phyloP scores from a whole-genome alignment of 2,329 filamentous ascomycete species.

The Teratosphaeria nubilosa region DNA sequence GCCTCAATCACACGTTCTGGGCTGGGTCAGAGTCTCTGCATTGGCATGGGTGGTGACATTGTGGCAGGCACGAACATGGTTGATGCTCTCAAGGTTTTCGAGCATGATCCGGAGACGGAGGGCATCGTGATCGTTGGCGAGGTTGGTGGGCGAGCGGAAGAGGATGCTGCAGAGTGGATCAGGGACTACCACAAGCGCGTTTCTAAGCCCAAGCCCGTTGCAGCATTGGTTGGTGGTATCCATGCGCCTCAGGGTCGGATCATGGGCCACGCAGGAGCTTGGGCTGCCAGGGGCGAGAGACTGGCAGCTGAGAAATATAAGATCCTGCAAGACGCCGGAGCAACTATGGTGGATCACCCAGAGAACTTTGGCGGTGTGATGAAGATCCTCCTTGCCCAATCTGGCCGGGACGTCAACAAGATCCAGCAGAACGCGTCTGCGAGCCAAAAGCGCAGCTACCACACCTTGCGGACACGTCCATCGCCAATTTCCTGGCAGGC shows the following conservation, averaged over 20 bases:
- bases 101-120: conserved; percentile 56
- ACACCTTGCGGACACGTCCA: conserved; percentile 23
- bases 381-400: conserved; percentile 47
- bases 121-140: conserved; percentile 65
- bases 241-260: conserved; percentile 53
- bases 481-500: conserved; percentile 6
- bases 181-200: conserved; percentile 48
- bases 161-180: conserved; percentile 67
- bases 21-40: conserved; percentile 64
- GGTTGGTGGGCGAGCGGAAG: conserved; percentile 58
- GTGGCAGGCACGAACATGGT: conserved; percentile 64
- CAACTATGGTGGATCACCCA: conserved; percentile 63
- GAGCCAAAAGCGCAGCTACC: conserved; percentile 40
- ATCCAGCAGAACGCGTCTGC: conserved; percentile 25
- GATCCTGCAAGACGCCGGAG: conserved; percentile 56
- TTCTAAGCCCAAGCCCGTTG: conserved; percentile 62
- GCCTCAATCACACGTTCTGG: conserved; percentile 64
- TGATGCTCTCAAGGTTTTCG: conserved; percentile 58
- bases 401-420: conserved; percentile 31
- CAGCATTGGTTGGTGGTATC: conserved; percentile 59
- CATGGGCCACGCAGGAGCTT: conserved; percentile 75
- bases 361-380: conserved; percentile 63
- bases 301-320: conserved; percentile 55
- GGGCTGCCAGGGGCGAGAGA: conserved; percentile 56
- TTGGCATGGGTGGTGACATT: conserved; percentile 69